Evolutionary conservation across 2,329 filamentous ascomycete species (phyloP), one percentile per base, ranked within the genome.

Genomic region (Colletotrichum liaoningense): DNA sequence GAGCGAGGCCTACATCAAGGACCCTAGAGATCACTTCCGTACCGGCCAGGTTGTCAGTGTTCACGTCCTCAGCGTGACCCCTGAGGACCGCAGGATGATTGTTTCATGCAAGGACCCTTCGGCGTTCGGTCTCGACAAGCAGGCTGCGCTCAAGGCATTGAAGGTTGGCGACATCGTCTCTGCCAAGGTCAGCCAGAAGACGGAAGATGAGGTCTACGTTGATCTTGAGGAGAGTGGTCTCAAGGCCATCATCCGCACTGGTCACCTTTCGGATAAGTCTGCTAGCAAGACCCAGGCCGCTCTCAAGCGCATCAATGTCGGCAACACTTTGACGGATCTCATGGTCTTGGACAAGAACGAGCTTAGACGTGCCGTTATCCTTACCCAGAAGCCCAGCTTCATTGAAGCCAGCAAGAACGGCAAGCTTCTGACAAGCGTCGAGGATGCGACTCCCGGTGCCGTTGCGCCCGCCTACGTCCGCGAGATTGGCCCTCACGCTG

Each of bases 1-100:
- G 97, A 98, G 97, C 81, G 97, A 99, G 81, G 95, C 95, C 12
- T 98, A 93, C 80, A 98, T 99, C 79, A 90, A 93, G 77, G 94
- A 98, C 79, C 95, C 97, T 5, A 91, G 90, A 58, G 92, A 97
- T 79, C 95, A 98, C 83, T 99, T 99, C 86, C 92, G 93, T 46
- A 84, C 92, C 56, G 97, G 97, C 0, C 97, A 99, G 81, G 96
- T 97, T 1, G 93, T 99, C 76, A 97, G 91, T 78, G 94, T 98
- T 24, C 94, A 96, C 79, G 91, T 97, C n/a, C 83, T 98, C 42
- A 93, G 93, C 63, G 91, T 98, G 63, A 92, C 97, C 77, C 86
- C 91, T 1, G 91, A 93, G 70, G 86, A 89, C 52, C 88, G 89
- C 74, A 92, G 93, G 76, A 89, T 99, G 76, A 90, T 94, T 49